These are phyloP conservation scores for Thelonectria blattea DNA, from an alignment of 2,329 filamentous ascomycete species.

Conservation along the genomic window DNA sequence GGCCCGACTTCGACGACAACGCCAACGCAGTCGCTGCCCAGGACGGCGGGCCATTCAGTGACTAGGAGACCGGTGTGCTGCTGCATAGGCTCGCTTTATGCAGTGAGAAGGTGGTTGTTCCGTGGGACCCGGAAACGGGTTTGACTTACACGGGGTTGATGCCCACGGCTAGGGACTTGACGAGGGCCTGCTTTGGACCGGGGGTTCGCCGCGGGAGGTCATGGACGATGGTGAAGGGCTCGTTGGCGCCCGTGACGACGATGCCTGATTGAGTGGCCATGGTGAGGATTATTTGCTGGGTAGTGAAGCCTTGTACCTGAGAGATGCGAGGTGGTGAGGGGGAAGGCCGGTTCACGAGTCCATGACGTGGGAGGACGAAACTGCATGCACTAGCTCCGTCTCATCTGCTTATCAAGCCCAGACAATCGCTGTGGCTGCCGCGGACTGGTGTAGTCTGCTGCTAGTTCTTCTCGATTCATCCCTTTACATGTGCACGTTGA, in stretches of 20 bases:
- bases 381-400: background rate
- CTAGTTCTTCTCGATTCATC: background rate
- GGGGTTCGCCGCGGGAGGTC: constrained; percentile 36
- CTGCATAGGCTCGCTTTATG: constrained; percentile 42
- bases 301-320: background rate
- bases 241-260: constrained; percentile 23
- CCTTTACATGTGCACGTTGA: background rate
- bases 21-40: constrained; percentile 47
- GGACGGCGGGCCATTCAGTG: constrained; percentile 43
- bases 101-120: background rate
- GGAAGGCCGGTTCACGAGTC: background rate
- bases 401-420: background rate
- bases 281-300: background rate
- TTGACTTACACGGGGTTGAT: constrained; percentile 46
- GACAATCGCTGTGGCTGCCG: no score
- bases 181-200: constrained; percentile 42
- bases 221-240: constrained; percentile 32
- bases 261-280: constrained; percentile 33
- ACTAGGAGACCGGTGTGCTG: constrained; percentile 42
- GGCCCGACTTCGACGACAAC: constrained; percentile 41
- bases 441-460: no score
- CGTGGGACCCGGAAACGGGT: fast-evolving
- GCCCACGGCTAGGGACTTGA: constrained; percentile 44
- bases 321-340: background rate
- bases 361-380: background rate